These are phyloP conservation scores for Anacardium occidentale DNA, from an alignment of 345 rosid species.

Conservation along the genomic window DNA sequence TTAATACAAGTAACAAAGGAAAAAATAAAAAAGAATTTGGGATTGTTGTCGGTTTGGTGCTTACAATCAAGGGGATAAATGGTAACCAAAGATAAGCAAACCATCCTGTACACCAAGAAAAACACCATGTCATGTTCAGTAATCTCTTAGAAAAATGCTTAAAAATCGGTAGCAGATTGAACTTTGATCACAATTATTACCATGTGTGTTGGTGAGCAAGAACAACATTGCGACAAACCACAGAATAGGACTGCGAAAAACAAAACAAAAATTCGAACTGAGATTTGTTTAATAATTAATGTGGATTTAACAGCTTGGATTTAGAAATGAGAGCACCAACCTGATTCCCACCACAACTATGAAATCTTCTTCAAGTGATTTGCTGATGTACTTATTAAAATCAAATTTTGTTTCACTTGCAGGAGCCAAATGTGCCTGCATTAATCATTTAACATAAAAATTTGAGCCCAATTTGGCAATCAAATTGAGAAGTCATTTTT, in stretches of 20 bases:
- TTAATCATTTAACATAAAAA: not conserved
- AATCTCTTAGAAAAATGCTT: not conserved
- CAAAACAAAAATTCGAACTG: not conserved
- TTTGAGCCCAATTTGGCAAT: not conserved
- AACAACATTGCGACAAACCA: slow-evolving; percentile 74
- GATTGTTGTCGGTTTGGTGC: slow-evolving; percentile 20
- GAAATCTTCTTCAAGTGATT: slow-evolving; percentile 89
- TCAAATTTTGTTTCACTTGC: slow-evolving; percentile 65
- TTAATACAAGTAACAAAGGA: not conserved
- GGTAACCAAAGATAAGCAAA: slow-evolving; percentile 75
- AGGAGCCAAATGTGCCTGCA: slow-evolving; percentile 90
- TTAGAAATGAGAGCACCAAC: slow-evolving; percentile 30
- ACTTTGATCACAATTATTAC: slow-evolving; percentile 28
- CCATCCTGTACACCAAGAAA: slow-evolving; percentile 50
- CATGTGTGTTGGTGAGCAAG: slow-evolving; percentile 74
- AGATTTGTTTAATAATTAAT: not conserved
- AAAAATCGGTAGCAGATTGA: not conserved
- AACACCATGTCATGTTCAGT: not conserved
- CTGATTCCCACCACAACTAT: slow-evolving; percentile 84
- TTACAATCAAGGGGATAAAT: slow-evolving; percentile 77
- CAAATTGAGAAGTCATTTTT: not conserved
- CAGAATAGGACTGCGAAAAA: slow-evolving; percentile 60
- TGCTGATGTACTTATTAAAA: slow-evolving; percentile 75
- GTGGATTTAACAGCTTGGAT: not conserved
- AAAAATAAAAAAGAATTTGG: not conserved